phyloP scores from a whole-genome alignment of 306 rosid genomes.

The Carpinus fangiana region DNA sequence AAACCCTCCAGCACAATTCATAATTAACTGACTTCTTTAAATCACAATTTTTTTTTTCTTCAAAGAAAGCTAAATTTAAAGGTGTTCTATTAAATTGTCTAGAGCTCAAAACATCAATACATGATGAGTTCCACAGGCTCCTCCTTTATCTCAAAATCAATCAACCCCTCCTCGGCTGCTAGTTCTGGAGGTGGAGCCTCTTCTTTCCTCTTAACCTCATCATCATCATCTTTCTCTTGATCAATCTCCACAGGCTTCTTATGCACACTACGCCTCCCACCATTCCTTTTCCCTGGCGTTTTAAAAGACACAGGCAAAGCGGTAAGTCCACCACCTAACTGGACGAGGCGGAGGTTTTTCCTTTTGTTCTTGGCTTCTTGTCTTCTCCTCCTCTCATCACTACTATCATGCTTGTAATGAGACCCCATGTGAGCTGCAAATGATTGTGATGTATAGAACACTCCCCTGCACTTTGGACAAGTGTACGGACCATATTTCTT shows the following conservation, averaged over 20 bases:
- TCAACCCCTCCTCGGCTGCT: background rate
- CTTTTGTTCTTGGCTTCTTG: conserved; percentile 10
- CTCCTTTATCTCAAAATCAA: background rate
- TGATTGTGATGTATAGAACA: conserved; percentile 10
- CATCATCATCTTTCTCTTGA: background rate
- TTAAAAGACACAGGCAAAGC: background rate
- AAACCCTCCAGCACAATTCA: too few relatives aligned
- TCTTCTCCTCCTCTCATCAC: conserved; percentile 17
- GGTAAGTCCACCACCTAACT: background rate
- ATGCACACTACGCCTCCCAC: background rate
- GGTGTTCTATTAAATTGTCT: background rate
- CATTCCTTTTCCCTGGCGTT: background rate
- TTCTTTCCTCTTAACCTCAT: conserved; percentile 4
- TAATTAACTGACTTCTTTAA: too few relatives aligned
- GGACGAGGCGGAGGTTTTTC: conserved; percentile 3
- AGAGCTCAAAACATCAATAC: background rate
- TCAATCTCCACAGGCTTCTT: background rate
- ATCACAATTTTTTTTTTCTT: too few relatives aligned
- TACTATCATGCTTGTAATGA: conserved; percentile 28
- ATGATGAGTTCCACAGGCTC: background rate
- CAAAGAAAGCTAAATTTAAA: too few relatives aligned
- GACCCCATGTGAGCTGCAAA: conserved; percentile 38
- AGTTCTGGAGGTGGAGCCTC: background rate
- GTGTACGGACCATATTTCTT: conserved; percentile 34
- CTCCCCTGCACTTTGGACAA: conserved; percentile 27